phyloP scores from a whole-genome alignment of 352 stramenopile species.

The Phytophthora europaea region DNA sequence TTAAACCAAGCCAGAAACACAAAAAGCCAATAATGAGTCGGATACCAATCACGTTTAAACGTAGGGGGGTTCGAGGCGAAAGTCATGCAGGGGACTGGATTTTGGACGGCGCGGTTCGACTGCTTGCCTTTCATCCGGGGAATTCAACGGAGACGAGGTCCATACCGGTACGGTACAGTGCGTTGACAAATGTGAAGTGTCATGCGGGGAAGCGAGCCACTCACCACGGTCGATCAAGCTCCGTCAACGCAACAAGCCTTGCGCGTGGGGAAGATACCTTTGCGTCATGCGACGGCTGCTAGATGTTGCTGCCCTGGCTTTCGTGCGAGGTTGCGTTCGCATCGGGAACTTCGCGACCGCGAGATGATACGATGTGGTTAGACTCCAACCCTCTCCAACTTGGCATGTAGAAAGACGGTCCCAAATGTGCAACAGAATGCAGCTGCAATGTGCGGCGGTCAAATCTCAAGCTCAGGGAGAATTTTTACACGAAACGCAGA shows the following conservation, averaged over 20 bases:
- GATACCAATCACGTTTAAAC: too few relatives aligned
- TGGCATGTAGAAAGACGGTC: not conserved
- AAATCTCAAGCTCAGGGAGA: constrained; percentile 29
- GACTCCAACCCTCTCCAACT: not conserved
- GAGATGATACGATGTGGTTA: not conserved
- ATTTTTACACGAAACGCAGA: constrained; percentile 20
- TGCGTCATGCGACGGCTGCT: constrained; percentile 21
- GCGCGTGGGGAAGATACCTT: constrained; percentile 8
- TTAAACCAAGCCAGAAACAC: too few relatives aligned
- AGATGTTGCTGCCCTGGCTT: constrained; percentile 13
- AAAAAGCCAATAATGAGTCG: too few relatives aligned
- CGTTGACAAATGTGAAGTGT: not conserved
- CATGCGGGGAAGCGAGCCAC: constrained; percentile 8
- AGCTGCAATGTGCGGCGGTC: constrained; percentile 9
- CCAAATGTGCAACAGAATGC: constrained; percentile 7
- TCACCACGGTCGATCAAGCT: not conserved
- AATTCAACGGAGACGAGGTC: too few relatives aligned
- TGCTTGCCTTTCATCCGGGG: too few relatives aligned
- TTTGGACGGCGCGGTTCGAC: too few relatives aligned
- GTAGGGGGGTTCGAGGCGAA: too few relatives aligned
- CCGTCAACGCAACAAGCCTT: constrained; percentile 4
- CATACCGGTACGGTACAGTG: too few relatives aligned
- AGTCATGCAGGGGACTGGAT: too few relatives aligned
- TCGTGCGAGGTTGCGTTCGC: constrained; percentile 2
- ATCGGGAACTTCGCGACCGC: not conserved